A percentile compares a stretch with the other conserved stretches of the same genome.
These are phyloP conservation scores for Phialocephala sp. DNA, from an alignment of 2,329 filamentous ascomycete genomes.

Conservation along the genomic window DNA sequence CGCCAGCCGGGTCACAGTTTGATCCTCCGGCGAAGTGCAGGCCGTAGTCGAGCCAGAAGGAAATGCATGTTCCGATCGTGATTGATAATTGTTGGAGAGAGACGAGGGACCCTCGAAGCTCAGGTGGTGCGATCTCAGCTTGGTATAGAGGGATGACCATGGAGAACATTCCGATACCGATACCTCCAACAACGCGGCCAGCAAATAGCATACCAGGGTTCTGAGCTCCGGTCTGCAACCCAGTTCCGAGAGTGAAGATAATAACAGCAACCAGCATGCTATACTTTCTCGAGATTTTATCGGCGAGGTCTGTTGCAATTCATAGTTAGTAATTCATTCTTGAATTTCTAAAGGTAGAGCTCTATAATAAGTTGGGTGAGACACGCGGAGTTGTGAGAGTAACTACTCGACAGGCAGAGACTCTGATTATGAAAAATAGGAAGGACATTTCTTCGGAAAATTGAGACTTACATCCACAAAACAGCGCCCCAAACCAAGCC, in stretches of 20 bases:
- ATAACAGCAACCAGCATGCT: conserved; percentile 56
- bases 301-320: conserved; percentile 46
- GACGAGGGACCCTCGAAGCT: conserved; percentile 67
- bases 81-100: conserved; percentile 68
- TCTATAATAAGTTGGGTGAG: no score
- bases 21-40: conserved; percentile 54
- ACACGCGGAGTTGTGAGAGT: no score
- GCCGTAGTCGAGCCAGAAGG: conserved; percentile 54
- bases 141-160: conserved; percentile 52
- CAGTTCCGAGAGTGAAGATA: conserved; percentile 57
- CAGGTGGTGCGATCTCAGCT: conserved; percentile 60
- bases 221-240: conserved; percentile 56
- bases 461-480: conserved; percentile 46
- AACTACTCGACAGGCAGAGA: no score
- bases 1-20: conserved; percentile 38
- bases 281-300: conserved; percentile 57
- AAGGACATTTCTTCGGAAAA: no score
- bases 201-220: conserved; percentile 57
- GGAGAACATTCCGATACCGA: conserved; percentile 54
- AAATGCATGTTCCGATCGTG: conserved; percentile 57
- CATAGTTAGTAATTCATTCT: no score
- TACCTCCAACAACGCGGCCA: conserved; percentile 52
- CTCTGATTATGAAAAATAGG: no score
- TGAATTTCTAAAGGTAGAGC: no score
- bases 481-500: conserved; percentile 41